These are phyloP conservation scores for Pleurotus salmoneostramineus DNA, from an alignment of 768 basidiomycete genomes.

Conservation along the genomic window DNA sequence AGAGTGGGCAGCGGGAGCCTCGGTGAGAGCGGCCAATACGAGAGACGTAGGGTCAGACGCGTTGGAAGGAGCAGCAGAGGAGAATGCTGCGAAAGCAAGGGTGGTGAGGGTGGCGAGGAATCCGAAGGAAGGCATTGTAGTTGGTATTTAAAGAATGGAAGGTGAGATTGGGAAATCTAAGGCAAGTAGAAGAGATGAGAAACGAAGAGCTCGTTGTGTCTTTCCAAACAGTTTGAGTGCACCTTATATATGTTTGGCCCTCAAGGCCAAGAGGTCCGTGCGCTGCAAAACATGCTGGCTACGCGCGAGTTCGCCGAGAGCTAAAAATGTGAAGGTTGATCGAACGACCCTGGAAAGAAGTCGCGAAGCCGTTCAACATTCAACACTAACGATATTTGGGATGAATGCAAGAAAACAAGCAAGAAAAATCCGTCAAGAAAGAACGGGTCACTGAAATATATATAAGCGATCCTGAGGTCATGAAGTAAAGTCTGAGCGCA, in stretches of 20 bases:
- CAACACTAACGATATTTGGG: too few species aligned
- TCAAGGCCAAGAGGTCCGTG: not conserved
- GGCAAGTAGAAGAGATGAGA: not conserved
- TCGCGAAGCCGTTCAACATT: too few species aligned
- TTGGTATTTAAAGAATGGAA: constrained; percentile 12
- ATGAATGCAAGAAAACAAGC: too few species aligned
- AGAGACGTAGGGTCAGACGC: not conserved
- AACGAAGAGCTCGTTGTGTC: constrained; percentile 1
- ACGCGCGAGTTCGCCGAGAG: too few species aligned
- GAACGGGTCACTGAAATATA: too few species aligned
- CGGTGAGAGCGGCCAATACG: too few species aligned
- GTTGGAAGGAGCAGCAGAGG: constrained; percentile 11
- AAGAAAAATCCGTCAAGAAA: too few species aligned
- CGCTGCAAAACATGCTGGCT: not conserved
- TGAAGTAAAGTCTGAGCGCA: too few species aligned
- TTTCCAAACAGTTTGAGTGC: not conserved
- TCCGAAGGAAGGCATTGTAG: constrained; percentile 20
- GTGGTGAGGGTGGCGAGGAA: constrained; percentile 18
- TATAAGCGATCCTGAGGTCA: too few species aligned
- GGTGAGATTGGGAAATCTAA: not conserved
- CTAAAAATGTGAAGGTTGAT: too few species aligned
- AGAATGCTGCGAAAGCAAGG: constrained; percentile 16
- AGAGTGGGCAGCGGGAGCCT: not conserved
- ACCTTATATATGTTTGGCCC: not conserved
- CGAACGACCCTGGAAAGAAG: too few species aligned